Conservation (phyloP, 306 rosid species). For the Dalbergia cochinchinensis region DNA sequence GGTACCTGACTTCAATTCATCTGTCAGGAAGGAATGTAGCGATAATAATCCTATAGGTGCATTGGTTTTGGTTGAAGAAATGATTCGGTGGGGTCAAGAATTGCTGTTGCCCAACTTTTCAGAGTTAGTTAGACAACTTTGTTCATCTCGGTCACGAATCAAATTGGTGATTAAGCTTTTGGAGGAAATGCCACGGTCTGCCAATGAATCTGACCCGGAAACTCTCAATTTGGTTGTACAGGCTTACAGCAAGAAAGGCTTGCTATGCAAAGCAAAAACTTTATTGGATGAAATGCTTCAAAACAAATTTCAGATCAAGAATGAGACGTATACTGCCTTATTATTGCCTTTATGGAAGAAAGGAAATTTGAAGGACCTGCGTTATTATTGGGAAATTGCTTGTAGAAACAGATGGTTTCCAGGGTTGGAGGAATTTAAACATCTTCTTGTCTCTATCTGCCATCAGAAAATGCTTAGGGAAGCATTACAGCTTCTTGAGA, state of each 20-base stretch:
- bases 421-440: slow-evolving; percentile 57
- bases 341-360: slow-evolving; percentile 68
- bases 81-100: slow-evolving; percentile 86
- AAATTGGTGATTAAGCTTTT: slow-evolving; percentile 50
- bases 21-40: slow-evolving; percentile 56
- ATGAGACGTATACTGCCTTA: slow-evolving; percentile 66
- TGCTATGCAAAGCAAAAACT: slow-evolving; percentile 56
- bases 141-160: slow-evolving; percentile 60
- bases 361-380: slow-evolving; percentile 68
- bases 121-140: slow-evolving; percentile 60
- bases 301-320: slow-evolving; percentile 54
- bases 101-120: slow-evolving; percentile 60
- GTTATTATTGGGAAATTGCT: slow-evolving; percentile 67
- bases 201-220: slow-evolving; percentile 63
- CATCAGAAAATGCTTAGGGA: slow-evolving; percentile 56
- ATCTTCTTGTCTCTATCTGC: slow-evolving; percentile 64
- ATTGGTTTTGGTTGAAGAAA: slow-evolving; percentile 64
- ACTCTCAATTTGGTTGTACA: slow-evolving; percentile 71
- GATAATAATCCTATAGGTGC: slow-evolving; percentile 59
- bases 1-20: slow-evolving; percentile 65
- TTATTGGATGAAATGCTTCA: slow-evolving; percentile 68
- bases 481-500: slow-evolving; percentile 73
- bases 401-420: slow-evolving; percentile 71
- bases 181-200: slow-evolving; percentile 61
- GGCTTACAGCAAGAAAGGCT: slow-evolving; percentile 71